Percentiles rank a stretch among this genome's conserved stretches.
Conservation (phyloP, 1,139 yeast species). For the Groenewaldozyma sp. region DNA sequence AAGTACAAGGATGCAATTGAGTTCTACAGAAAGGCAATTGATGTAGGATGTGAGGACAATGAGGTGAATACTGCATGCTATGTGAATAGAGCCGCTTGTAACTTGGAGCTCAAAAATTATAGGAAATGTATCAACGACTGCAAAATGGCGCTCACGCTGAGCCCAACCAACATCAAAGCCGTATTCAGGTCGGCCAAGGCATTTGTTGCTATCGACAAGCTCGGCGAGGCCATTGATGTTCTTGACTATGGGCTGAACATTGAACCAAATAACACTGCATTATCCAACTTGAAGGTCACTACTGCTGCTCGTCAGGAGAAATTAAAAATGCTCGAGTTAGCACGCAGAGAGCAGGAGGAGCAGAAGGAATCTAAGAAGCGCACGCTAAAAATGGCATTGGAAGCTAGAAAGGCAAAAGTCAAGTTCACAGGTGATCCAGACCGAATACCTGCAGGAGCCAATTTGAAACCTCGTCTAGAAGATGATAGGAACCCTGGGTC, state of each 20-base stretch:
- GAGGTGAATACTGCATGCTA: conserved; percentile 54
- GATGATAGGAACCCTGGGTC: conserved; percentile 68
- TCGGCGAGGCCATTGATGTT: conserved; percentile 64
- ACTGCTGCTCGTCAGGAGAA: conserved; percentile 27
- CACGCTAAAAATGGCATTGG: conserved; percentile 32
- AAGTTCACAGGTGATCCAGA: conserved; percentile 11
- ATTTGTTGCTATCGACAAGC: conserved; percentile 53
- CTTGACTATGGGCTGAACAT: conserved; percentile 52
- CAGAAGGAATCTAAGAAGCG: conserved; percentile 23
- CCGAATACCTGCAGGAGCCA: conserved; percentile 12
- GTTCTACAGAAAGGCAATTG: conserved; percentile 73
- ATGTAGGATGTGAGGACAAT: conserved; percentile 41
- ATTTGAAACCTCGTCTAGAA: conserved; percentile 44
- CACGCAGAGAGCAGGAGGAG: conserved; percentile 30
- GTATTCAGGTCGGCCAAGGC: conserved; percentile 81
- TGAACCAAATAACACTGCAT: conserved; percentile 49
- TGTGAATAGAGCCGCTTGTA: conserved; percentile 86
- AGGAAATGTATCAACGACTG: conserved; percentile 85
- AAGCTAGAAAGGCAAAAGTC: conserved; percentile 17
- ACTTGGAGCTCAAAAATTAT: conserved; percentile 65
- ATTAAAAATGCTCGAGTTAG: conserved; percentile 19
- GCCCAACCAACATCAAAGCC: conserved; percentile 72
- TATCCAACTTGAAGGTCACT: conserved; percentile 27
- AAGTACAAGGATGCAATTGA: conserved; percentile 69
- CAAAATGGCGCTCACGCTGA: conserved; percentile 54